A percentile compares a stretch with the other conserved stretches of the same genome.
These are phyloP conservation scores for Penstemon barbatus DNA, from an alignment of 257 asterid genomes.

Conservation along the genomic window DNA sequence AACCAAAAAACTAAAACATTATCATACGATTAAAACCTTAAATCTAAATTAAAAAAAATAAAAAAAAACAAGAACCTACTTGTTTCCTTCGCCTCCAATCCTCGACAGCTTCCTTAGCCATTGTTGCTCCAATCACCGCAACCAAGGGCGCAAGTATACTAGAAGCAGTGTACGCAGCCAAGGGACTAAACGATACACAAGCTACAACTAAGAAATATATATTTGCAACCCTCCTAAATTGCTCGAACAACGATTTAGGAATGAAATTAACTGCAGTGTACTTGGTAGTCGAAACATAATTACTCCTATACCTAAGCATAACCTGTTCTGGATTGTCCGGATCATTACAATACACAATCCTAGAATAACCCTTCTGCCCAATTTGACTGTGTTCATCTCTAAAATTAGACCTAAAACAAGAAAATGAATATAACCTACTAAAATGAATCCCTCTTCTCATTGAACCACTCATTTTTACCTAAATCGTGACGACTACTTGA, in stretches of 20 bases:
- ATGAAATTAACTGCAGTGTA: slow-evolving; percentile 72
- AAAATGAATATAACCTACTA: slow-evolving; percentile 70
- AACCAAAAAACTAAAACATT: neutral
- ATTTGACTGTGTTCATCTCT: slow-evolving; percentile 67
- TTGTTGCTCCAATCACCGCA: slow-evolving; percentile 85
- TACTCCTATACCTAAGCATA: slow-evolving; percentile 53
- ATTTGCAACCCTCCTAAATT: slow-evolving; percentile 97
- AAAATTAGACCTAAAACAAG: slow-evolving; percentile 53
- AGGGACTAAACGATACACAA: slow-evolving; percentile 76
- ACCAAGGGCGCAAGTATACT: slow-evolving; percentile 78
- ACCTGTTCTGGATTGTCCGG: slow-evolving; percentile 72
- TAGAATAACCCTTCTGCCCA: slow-evolving; percentile 84
- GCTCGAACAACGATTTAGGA: slow-evolving; percentile 94
- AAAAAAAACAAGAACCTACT: slow-evolving; percentile 34
- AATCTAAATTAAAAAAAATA: too few relatives aligned
- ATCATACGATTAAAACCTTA: neutral
- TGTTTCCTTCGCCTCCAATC: slow-evolving; percentile 95
- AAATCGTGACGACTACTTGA: neutral
- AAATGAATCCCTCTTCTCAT: slow-evolving; percentile 45
- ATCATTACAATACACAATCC: slow-evolving; percentile 80
- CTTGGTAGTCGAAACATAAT: slow-evolving; percentile 91
- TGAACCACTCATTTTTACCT: slow-evolving; percentile 45
- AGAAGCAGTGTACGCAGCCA: slow-evolving; percentile 80
- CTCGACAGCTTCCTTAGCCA: slow-evolving; percentile 90
- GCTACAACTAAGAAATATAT: slow-evolving; percentile 86